Base-by-base conservation (phyloP, 768 basidiomycete genomes). In the Auricularia sp. region DNA sequence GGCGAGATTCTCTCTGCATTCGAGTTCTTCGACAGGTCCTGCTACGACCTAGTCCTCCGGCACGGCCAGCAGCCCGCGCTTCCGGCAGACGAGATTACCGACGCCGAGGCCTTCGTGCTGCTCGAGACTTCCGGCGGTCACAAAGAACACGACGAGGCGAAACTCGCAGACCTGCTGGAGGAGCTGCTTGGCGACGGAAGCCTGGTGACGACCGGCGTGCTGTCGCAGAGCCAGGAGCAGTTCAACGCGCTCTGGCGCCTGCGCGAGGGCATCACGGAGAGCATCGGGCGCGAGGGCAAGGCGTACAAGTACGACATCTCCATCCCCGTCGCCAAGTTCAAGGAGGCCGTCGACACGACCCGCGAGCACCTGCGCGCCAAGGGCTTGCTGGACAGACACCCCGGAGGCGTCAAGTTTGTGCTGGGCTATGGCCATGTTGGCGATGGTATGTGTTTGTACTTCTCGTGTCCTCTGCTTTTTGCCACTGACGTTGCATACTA, bases 281-380 rank as follows among this genome's bases (percentile, higher is more conserved):
- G 94, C 3, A 83, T 90, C 3, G 90, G 90, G 45, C 98, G 98
- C 73, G 87, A 92, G 73, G 97, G 97, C 54, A 94, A 93, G 69
- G 86, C 88, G 5, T 98, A 98, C 80, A 99, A 99, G 77, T 99
- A 98, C 72, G 94, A 97, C 71, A 84, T 99, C 56, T 94, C 92
- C 11, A 84, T 98, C 14, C 95, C 95, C 5, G 80, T 94, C 3
- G 82, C 84, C 21, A 83, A 85, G 67, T 98, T 98, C 82, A 88
- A 98, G 76, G 81, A 82, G 7, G 86, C 96, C 14, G 91, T 98
- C 37, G 91, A 97, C 72, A 75, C 81, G 37, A 88, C 94, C 39
- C 80, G 89, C 65, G 85, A 88, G 66, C 86, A 84, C 64, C 77
- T 98, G 44, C 75, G 79, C 39, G 72, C 73, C 34, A 68, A 67